Evolutionary conservation across 176 grass and related monocot species (phyloP), one percentile per base, ranked within the genome.

Genomic region (Tillandsia fasciculata): DNA sequence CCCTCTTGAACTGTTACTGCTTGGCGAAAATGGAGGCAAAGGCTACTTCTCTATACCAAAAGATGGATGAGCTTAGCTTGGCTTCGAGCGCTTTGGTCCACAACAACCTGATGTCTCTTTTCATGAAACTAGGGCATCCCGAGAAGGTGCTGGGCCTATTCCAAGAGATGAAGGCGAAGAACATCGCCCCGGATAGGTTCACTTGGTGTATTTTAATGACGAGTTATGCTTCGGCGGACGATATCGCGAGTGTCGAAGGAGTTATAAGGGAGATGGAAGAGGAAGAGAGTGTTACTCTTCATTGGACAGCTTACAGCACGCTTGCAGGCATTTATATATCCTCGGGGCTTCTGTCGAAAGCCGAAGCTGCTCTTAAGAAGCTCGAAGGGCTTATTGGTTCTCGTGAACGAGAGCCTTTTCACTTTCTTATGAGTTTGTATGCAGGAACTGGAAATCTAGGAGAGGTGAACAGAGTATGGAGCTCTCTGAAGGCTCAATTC

Each of bases 141-240:
- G 66, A 76, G 28, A 88, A 96, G 65, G 82, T 82, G 28, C 48
- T 68, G 12, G 53, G 8, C 49, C 63, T 87, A 22, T 86, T 83
- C 70, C 71, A 81, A 71, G 80, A 83, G 66, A 88, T 96, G 91
- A 96, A 91, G 78, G 65, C 1, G n/a, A 77, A 91, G 61, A 86
- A 85, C 24, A 15, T 96, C 65, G 77, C 79, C 61, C 82, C 82
- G 0, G 63, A 80, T 82, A 80, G 49, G 69, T 48, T 86, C 74
- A 91, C 91, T 13, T 91, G 80, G 61, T 91, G 85, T 67, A 74
- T 96, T 53, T 66, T 96, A 26, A 88, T 91, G 82, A 88, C 78
- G 54, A 83, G 80, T 65, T 88, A 81, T 56, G 82, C 80, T 52
- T 70, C 85, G 77, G 53, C 83, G 50, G 76, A 77, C 64, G 84